A percentile compares a stretch with the other conserved stretches of the same genome.
These are phyloP conservation scores for Meripilus lineatus DNA, from an alignment of 1,284 basidiomycete species.

Conservation along the genomic window DNA sequence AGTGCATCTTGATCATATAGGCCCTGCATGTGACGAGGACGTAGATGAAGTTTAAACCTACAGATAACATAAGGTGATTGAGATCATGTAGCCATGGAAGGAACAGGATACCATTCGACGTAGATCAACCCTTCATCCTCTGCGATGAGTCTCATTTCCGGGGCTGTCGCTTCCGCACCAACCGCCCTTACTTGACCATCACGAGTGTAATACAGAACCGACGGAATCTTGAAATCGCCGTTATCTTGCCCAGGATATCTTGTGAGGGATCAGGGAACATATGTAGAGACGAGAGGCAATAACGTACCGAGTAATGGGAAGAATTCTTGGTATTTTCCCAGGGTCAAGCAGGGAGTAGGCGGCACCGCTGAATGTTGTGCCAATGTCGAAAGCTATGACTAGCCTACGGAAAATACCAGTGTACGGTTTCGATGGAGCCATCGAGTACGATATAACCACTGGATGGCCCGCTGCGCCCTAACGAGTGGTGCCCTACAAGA, in stretches of 20 bases:
- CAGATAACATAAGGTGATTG: no score
- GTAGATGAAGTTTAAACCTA: constrained; percentile 59
- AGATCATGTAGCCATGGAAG: neutral
- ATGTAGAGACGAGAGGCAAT: constrained; percentile 9
- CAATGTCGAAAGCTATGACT: constrained; percentile 45
- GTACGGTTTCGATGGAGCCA: constrained; percentile 8
- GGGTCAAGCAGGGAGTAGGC: constrained; percentile 43
- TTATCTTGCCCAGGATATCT: constrained; percentile 41
- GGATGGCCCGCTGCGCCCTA: no score
- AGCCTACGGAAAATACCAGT: constrained; percentile 30
- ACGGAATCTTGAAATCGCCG: constrained; percentile 50
- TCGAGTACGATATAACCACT: no score
- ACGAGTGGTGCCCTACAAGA: no score
- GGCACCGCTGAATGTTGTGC: constrained; percentile 48
- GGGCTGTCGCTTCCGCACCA: constrained; percentile 48
- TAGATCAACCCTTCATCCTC: constrained; percentile 43
- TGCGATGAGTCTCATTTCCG: constrained; percentile 34
- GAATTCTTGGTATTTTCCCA: constrained; percentile 42
- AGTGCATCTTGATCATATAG: neutral
- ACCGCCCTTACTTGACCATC: constrained; percentile 39
- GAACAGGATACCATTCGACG: constrained; percentile 42
- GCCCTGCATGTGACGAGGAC: constrained; percentile 34
- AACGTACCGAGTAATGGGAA: constrained; percentile 39
- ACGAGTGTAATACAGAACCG: constrained; percentile 47
- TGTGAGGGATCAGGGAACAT: neutral